Percentiles rank a stretch among this genome's conserved stretches.
These are phyloP conservation scores for Coemansia sp. DNA, from an alignment of 192 early-diverging fungal genomes.

Conservation along the genomic window DNA sequence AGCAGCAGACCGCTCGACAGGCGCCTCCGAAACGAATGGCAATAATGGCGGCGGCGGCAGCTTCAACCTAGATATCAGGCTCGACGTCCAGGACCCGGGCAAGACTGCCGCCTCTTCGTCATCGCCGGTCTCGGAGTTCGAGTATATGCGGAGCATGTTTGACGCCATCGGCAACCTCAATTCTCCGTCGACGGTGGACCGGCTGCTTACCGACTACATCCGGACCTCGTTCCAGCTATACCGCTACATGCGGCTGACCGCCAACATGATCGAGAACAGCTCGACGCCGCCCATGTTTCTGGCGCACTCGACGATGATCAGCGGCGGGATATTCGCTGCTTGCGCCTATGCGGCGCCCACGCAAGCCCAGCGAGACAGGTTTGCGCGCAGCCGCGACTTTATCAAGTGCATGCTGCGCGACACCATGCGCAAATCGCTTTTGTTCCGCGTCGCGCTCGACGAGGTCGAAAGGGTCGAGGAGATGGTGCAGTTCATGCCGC, in stretches of 20 bases:
- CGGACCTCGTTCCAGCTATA: slow-evolving; percentile 16
- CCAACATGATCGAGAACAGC: slow-evolving; percentile 15
- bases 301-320: slow-evolving; percentile 35
- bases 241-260: slow-evolving; percentile 12
- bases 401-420: slow-evolving; percentile 9
- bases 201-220: slow-evolving; percentile 30
- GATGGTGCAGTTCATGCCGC: slow-evolving; percentile 39
- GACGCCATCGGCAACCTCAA: slow-evolving; percentile 1
- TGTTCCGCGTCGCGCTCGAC: slow-evolving; percentile 19
- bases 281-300: slow-evolving; percentile 40
- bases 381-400: slow-evolving; percentile 4
- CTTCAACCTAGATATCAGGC: slow-evolving; percentile 2
- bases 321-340: slow-evolving; percentile 39
- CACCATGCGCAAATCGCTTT: slow-evolving; percentile 15
- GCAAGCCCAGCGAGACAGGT: slow-evolving; percentile 7
- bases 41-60: slow-evolving; percentile 1
- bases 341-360: slow-evolving; percentile 38
- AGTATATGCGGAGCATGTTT: neutral
- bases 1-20: neutral
- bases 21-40: neutral
- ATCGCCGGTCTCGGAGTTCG: neutral
- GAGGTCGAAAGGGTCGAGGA: slow-evolving; percentile 34
- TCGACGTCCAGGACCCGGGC: neutral
- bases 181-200: slow-evolving; percentile 3
- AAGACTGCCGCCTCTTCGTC: neutral